phyloP scores from a whole-genome alignment of 2,329 filamentous ascomycete species.

The Beauveria varroae region DNA sequence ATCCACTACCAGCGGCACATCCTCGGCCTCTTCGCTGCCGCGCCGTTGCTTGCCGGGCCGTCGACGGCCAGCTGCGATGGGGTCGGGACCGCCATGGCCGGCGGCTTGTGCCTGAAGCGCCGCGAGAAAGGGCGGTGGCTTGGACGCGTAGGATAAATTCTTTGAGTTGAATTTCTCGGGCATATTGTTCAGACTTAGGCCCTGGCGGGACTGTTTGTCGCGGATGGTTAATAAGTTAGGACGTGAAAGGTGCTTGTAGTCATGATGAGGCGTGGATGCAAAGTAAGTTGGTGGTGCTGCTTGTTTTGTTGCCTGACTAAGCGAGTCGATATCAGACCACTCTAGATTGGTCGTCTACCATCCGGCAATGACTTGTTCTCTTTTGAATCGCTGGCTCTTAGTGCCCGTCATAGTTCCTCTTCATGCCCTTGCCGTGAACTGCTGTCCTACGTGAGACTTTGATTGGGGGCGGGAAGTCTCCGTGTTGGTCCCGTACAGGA shows the following conservation, averaged over 20 bases:
- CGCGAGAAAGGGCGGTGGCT: conserved; percentile 48
- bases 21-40: conserved; percentile 64
- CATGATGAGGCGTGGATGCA: not conserved
- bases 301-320: not conserved
- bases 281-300: not conserved
- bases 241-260: not conserved
- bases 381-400: too few relatives aligned
- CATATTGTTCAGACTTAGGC: conserved; percentile 19
- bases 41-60: conserved; percentile 47
- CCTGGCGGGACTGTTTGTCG: not conserved
- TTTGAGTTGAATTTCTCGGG: conserved; percentile 54
- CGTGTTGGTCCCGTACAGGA: not conserved
- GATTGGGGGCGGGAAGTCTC: not conserved
- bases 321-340: not conserved
- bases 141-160: conserved; percentile 52
- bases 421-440: not conserved
- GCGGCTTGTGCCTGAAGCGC: conserved; percentile 41
- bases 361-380: not conserved
- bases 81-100: conserved; percentile 40
- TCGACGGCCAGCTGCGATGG: conserved; percentile 41
- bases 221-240: not conserved
- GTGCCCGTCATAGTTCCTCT: too few relatives aligned
- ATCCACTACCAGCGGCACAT: conserved; percentile 67
- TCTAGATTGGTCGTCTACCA: not conserved
- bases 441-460: not conserved